These are phyloP conservation scores for Chaetoceros tenuissimus DNA, from an alignment of 108 stramenopile species.

Conservation along the genomic window DNA sequence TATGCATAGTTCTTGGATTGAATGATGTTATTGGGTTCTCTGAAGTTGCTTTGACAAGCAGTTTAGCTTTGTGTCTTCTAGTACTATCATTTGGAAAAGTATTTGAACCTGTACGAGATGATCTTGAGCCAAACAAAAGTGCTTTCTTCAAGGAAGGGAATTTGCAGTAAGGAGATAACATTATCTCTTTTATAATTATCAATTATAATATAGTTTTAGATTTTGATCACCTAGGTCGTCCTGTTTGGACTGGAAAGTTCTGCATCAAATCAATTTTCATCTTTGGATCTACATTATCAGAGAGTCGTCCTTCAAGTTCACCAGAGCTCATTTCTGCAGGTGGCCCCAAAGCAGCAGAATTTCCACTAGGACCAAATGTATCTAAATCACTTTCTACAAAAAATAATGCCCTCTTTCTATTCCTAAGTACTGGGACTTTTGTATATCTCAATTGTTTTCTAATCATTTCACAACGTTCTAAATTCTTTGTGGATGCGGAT, in stretches of 20 bases:
- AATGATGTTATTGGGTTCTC: neutral
- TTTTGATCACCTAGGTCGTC: neutral
- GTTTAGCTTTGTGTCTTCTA: neutral
- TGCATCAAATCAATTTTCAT: constrained; percentile 53
- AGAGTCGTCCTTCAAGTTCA: constrained; percentile 34
- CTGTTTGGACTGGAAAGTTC: constrained; percentile 33
- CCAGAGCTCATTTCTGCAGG: constrained; percentile 57
- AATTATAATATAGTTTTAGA: neutral
- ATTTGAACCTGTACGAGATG: neutral
- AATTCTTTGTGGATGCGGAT: constrained; percentile 33
- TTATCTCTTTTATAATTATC: too few species aligned
- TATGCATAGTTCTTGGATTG: neutral
- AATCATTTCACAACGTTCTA: constrained; percentile 60
- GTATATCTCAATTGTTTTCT: constrained; percentile 62
- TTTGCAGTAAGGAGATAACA: neutral
- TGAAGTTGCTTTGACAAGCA: neutral
- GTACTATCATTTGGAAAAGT: neutral
- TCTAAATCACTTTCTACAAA: constrained; percentile 79
- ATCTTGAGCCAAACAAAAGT: neutral
- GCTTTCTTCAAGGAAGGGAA: neutral
- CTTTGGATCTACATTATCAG: constrained; percentile 54
- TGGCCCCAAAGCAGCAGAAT: constrained; percentile 56
- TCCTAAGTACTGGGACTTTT: constrained; percentile 69
- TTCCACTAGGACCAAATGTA: constrained; percentile 71
- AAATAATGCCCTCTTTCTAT: constrained; percentile 59